phyloP scores from a whole-genome alignment of 2,329 filamentous ascomycete genomes.

The Torrubiella hemipterigena region DNA sequence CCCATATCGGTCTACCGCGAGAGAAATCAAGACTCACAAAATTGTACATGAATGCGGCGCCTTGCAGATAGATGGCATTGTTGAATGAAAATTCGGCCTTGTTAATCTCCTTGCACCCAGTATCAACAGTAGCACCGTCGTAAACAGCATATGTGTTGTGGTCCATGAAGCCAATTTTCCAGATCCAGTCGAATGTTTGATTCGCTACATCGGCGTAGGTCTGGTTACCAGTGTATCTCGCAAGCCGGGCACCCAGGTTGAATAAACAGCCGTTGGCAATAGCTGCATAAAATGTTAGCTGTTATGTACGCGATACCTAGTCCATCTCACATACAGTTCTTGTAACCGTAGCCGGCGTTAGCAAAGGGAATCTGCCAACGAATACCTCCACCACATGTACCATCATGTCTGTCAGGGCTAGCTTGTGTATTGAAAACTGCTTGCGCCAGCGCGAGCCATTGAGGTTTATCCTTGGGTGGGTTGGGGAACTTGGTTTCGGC shows the following conservation, averaged over 20 bases:
- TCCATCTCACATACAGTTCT: conserved; percentile 34
- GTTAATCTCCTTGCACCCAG: conserved; percentile 43
- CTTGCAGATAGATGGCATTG: conserved; percentile 44
- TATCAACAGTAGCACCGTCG: conserved; percentile 40
- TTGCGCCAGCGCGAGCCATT: conserved; percentile 46
- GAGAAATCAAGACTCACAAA: conserved; percentile 20
- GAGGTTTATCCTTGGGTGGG: conserved; percentile 33
- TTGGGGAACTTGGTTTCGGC: conserved; percentile 46
- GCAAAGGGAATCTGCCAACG: conserved; percentile 68
- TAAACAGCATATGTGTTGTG: conserved; percentile 45
- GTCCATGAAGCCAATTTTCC: conserved; percentile 44
- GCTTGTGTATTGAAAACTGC: conserved; percentile 51
- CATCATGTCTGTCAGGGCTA: conserved; percentile 43
- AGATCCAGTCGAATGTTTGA: conserved; percentile 52
- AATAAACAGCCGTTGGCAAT: conserved; percentile 53
- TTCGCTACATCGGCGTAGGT: conserved; percentile 55
- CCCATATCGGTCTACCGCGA: conserved; percentile 5
- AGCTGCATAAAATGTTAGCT: conserved; percentile 8
- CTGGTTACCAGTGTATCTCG: conserved; percentile 54
- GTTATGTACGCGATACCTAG: too few relatives aligned
- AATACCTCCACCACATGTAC: conserved; percentile 46
- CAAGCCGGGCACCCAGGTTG: conserved; percentile 56
- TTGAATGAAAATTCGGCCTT: conserved; percentile 50
- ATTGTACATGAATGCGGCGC: conserved; percentile 55
- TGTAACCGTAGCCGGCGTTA: conserved; percentile 69